Percentiles rank a stretch among this genome's conserved stretches.
Conservation (phyloP, 2,329 filamentous ascomycete species). For the Exserohilum turcica region DNA sequence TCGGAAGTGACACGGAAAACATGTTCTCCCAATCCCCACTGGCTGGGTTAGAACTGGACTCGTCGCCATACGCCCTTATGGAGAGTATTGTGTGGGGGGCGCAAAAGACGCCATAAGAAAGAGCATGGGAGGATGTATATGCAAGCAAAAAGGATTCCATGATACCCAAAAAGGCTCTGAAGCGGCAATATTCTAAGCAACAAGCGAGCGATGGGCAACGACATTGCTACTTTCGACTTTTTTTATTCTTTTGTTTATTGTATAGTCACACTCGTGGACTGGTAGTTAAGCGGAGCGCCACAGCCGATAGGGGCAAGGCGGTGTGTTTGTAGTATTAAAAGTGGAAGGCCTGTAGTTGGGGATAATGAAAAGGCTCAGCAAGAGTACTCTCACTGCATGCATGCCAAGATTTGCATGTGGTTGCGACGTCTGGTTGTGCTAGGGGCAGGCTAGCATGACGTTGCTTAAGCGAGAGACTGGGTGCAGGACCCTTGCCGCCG, state of each 20-base stretch:
- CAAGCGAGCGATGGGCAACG: neutral
- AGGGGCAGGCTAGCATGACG: neutral
- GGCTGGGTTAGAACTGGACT: conserved; percentile 48
- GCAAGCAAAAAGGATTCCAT: conserved; percentile 1
- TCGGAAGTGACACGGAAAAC: conserved; percentile 38
- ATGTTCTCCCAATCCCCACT: conserved; percentile 44
- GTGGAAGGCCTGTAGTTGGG: neutral
- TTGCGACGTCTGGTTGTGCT: neutral
- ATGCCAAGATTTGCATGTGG: neutral
- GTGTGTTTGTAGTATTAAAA: neutral
- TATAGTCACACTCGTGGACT: neutral
- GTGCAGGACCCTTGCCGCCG: conserved; percentile 22
- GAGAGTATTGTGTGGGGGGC: conserved; percentile 55
- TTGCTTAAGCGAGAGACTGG: conserved; percentile 17
- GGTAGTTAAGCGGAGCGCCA: neutral
- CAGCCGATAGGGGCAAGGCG: neutral
- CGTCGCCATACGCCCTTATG: conserved; percentile 55
- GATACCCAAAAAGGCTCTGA: conserved; percentile 10
- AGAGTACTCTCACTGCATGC: neutral
- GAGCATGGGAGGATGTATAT: neutral
- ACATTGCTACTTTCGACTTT: neutral
- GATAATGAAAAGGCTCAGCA: neutral
- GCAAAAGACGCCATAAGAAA: conserved; percentile 27
- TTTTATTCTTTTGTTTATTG: neutral
- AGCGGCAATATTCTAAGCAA: neutral